A percentile compares a stretch with the other conserved stretches of the same genome.
Evolutionary conservation across 441 rosid species (phyloP).

Genomic region (Populus hybrid): DNA sequence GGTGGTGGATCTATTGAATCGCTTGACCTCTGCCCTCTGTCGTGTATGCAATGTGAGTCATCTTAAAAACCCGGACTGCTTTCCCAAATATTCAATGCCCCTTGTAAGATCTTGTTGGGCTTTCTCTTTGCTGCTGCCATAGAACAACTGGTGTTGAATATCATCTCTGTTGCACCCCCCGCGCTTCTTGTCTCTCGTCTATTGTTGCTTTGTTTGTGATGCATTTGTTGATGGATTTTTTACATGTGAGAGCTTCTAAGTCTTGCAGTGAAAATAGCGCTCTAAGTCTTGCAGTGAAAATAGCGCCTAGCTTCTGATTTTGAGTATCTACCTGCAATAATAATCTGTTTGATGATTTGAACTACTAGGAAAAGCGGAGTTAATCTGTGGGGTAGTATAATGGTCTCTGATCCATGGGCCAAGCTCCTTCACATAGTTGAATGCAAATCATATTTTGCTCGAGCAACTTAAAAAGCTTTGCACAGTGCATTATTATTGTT

Average conservation of each 20-base stretch:
- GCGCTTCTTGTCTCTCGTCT: background rate
- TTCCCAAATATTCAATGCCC: background rate
- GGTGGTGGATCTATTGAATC: conserved; percentile 48
- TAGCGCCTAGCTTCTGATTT: background rate
- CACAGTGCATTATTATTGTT: background rate
- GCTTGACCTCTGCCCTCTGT: conserved; percentile 73
- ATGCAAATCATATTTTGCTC: background rate
- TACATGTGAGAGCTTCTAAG: background rate
- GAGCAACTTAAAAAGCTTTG: background rate
- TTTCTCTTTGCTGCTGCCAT: background rate
- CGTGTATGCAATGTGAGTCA: conserved; percentile 64
- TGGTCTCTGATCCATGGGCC: background rate
- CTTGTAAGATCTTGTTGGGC: background rate
- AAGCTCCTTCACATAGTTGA: background rate
- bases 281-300: background rate
- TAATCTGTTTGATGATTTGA: background rate
- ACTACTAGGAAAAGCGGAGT: background rate
- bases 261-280: background rate
- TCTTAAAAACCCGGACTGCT: background rate
- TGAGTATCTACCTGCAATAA: background rate
- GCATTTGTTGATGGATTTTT: background rate
- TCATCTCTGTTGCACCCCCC: background rate
- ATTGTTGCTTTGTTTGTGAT: background rate
- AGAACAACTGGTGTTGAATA: background rate
- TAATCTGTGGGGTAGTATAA: background rate